These are phyloP conservation scores for Phytophthora tentaculata DNA, from an alignment of 352 stramenopile genomes.

Conservation along the genomic window DNA sequence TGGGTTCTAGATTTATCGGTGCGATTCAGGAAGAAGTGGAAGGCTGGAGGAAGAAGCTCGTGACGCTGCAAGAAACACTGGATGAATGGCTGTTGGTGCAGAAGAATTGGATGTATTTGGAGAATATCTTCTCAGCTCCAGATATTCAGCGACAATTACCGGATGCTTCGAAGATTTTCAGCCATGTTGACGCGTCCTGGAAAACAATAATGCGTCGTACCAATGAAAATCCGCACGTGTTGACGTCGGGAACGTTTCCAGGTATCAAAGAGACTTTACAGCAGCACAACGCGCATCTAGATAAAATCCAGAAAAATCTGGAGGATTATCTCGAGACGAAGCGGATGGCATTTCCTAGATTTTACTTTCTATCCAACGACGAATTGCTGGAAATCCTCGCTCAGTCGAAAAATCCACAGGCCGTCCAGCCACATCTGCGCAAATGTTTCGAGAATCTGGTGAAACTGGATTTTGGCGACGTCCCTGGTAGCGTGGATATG, in stretches of 20 bases:
- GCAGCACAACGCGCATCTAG: slow-evolving; percentile 86
- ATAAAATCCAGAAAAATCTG: slow-evolving; percentile 93
- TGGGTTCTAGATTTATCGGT: slow-evolving; percentile 91
- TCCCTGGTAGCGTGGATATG: slow-evolving; percentile 91
- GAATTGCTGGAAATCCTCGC: slow-evolving; percentile 95
- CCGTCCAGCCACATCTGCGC: slow-evolving; percentile 93
- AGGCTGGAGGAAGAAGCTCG: slow-evolving; percentile 83
- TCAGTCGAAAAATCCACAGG: slow-evolving; percentile 94
- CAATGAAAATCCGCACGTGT: slow-evolving; percentile 85
- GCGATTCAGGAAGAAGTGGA: slow-evolving; percentile 92
- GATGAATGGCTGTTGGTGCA: slow-evolving; percentile 91
- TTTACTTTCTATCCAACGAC: slow-evolving; percentile 97
- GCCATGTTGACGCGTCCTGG: slow-evolving; percentile 91
- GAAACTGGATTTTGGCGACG: slow-evolving; percentile 81
- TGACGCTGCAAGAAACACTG: slow-evolving; percentile 85
- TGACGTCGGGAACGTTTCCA: slow-evolving; percentile 81
- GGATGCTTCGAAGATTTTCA: slow-evolving; percentile 91
- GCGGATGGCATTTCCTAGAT: slow-evolving; percentile 92
- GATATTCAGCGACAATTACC: slow-evolving; percentile 93
- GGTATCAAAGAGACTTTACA: slow-evolving; percentile 86
- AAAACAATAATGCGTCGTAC: slow-evolving; percentile 92
- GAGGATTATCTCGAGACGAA: slow-evolving; percentile 95
- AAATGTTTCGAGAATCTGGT: slow-evolving; percentile 95
- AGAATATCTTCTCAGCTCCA: slow-evolving; percentile 89
- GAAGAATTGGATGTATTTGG: slow-evolving; percentile 91